Percentiles rank a stretch among this genome's conserved stretches.
phyloP scores from a whole-genome alignment of 2,329 filamentous ascomycete genomes.

The Neurospora sp. region DNA sequence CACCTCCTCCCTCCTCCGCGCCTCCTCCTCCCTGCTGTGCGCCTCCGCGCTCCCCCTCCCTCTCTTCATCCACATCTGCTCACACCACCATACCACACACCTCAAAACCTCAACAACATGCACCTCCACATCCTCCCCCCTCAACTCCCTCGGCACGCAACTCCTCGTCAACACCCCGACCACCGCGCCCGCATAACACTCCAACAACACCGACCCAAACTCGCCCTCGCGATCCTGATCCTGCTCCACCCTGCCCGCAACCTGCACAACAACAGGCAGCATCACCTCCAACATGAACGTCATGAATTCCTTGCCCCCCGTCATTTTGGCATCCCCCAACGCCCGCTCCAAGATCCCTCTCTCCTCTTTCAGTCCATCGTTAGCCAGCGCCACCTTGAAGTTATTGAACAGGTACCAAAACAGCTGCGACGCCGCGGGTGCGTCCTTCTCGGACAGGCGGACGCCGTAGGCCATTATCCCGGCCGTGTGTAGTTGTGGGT shows the following conservation, averaged over 20 bases:
- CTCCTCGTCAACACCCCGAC: slow-evolving; percentile 25
- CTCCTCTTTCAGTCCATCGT: slow-evolving; percentile 38
- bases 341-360: slow-evolving; percentile 34
- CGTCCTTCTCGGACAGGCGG: slow-evolving; percentile 41
- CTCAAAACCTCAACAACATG: slow-evolving; percentile 3
- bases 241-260: slow-evolving; percentile 19
- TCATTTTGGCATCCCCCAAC: slow-evolving; percentile 24
- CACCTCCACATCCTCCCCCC: slow-evolving; percentile 6
- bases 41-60: background rate
- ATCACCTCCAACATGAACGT: slow-evolving; percentile 41
- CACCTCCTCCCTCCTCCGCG: background rate
- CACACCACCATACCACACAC: slow-evolving; percentile 7
- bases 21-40: background rate
- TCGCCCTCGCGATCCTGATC: background rate
- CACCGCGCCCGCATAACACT: slow-evolving; percentile 39
- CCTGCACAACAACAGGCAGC: slow-evolving; percentile 41
- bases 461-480: slow-evolving; percentile 46
- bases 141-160: slow-evolving; percentile 25
- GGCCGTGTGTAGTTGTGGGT: slow-evolving; percentile 46
- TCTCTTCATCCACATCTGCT: background rate
- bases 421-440: slow-evolving; percentile 35
- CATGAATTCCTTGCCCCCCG: slow-evolving; percentile 24
- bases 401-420: slow-evolving; percentile 49
- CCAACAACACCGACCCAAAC: slow-evolving; percentile 29
- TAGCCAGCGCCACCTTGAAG: slow-evolving; percentile 44